Evolutionary conservation across 2,329 filamentous ascomycete genomes (phyloP).

Genomic region (Microdochium bolleyi): DNA sequence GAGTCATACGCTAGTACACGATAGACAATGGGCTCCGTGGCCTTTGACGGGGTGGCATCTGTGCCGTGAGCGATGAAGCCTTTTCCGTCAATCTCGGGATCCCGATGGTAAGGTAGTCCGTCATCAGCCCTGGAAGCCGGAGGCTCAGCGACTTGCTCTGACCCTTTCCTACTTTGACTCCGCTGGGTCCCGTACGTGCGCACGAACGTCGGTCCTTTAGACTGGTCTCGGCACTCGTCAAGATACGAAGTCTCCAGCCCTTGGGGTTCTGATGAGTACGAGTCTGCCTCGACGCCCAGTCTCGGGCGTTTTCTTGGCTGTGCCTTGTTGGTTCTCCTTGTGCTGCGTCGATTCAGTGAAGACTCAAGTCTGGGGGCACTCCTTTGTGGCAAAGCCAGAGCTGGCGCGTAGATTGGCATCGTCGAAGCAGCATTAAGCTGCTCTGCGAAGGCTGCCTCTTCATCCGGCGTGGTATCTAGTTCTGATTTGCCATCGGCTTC

Average conservation of each 20-base stretch:
- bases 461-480: slow-evolving; percentile 1
- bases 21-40: slow-evolving; percentile 34
- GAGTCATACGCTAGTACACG: slow-evolving; percentile 61
- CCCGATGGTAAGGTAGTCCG: slow-evolving; percentile 12
- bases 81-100: slow-evolving; percentile 19
- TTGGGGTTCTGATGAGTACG: slow-evolving; percentile 35
- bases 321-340: slow-evolving; percentile 1
- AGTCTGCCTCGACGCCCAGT: slow-evolving; percentile 19
- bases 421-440: neutral
- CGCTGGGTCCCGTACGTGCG: slow-evolving; percentile 21
- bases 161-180: slow-evolving; percentile 3
- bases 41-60: slow-evolving; percentile 5
- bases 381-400: neutral
- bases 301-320: slow-evolving; percentile 2
- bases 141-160: slow-evolving; percentile 3
- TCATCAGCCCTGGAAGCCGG: slow-evolving; percentile 4
- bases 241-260: slow-evolving; percentile 39
- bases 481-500: slow-evolving; percentile 1
- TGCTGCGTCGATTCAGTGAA: neutral
- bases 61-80: slow-evolving; percentile 1
- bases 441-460: neutral
- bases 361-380: slow-evolving; percentile 1
- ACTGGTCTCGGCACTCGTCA: slow-evolving; percentile 29
- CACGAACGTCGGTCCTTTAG: slow-evolving; percentile 25
- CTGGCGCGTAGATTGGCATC: neutral